Evolutionary conservation across 768 basidiomycete genomes (phyloP).

Genomic region (Leccinum longicurvipes): DNA sequence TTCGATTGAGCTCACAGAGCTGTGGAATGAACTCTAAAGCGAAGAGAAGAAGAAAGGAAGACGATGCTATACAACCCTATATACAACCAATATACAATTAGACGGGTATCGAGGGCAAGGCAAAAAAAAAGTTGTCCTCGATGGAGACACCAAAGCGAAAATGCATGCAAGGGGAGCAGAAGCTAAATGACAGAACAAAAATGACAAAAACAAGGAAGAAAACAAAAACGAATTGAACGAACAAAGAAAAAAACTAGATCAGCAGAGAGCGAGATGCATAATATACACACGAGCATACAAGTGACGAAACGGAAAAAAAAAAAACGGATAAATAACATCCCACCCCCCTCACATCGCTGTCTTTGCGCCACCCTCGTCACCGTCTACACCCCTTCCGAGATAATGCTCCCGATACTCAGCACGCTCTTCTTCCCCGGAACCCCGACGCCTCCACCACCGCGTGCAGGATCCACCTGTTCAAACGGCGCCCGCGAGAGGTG

Average conservation of each 20-base stretch:
- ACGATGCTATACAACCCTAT: not conserved
- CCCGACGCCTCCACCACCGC: slow-evolving; percentile 8
- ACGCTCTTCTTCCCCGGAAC: slow-evolving; percentile 55
- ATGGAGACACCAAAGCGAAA: not conserved
- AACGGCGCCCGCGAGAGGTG: slow-evolving; percentile 32
- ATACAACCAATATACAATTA: slow-evolving; percentile 4
- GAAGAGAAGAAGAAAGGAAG: no score
- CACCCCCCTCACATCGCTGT: not conserved
- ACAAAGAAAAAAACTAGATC: not conserved
- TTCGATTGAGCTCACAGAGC: not conserved
- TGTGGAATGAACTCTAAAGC: no score
- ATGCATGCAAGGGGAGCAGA: not conserved
- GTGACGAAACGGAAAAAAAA: no score
- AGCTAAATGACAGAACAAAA: not conserved
- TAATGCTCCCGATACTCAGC: slow-evolving; percentile 69
- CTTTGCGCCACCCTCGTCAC: not conserved
- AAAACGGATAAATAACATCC: not conserved
- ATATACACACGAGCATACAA: slow-evolving; percentile 1
- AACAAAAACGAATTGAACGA: not conserved
- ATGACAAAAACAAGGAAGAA: not conserved
- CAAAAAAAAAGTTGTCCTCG: not conserved
- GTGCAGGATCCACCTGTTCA: slow-evolving; percentile 26
- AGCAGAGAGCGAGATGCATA: not conserved
- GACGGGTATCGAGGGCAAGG: no score
- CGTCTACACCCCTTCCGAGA: slow-evolving; percentile 42